Percentiles rank a stretch among this genome's conserved stretches.
Conservation (phyloP, 495 filamentous ascomycete genomes). For the Neurospora sp. region DNA sequence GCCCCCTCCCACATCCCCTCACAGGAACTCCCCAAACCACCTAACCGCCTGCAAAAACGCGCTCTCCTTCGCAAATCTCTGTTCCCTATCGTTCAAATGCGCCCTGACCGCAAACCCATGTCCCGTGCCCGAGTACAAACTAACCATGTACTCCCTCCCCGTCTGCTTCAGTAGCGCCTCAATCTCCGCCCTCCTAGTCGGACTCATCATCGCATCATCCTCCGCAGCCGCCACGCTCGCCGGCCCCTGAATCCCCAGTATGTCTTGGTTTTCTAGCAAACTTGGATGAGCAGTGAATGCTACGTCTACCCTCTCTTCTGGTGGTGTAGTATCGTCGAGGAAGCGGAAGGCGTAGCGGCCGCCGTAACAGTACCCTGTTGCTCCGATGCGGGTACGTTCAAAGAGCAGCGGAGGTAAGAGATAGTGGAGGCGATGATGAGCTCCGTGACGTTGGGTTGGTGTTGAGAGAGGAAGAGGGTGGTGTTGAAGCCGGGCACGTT, state of each 20-base stretch:
- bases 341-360: slow-evolving; percentile 35
- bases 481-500: slow-evolving; percentile 47
- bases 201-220: slow-evolving; percentile 51
- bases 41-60: slow-evolving; percentile 62
- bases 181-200: slow-evolving; percentile 47
- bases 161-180: slow-evolving; percentile 26
- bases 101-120: slow-evolving; percentile 62
- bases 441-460: slow-evolving; percentile 46
- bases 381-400: slow-evolving; percentile 54
- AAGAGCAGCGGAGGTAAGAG: slow-evolving; percentile 44
- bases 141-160: slow-evolving; percentile 49
- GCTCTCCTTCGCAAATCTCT: slow-evolving; percentile 67
- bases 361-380: slow-evolving; percentile 56
- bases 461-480: slow-evolving; percentile 42
- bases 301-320: slow-evolving; percentile 42
- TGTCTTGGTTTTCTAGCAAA: slow-evolving; percentile 53
- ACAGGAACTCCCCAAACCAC: slow-evolving; percentile 50
- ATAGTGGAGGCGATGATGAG: slow-evolving; percentile 52
- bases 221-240: slow-evolving; percentile 65
- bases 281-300: slow-evolving; percentile 64
- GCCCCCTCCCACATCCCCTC: neutral
- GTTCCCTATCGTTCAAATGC: slow-evolving; percentile 44
- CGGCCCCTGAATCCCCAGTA: slow-evolving; percentile 51
- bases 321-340: slow-evolving; percentile 2
- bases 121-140: slow-evolving; percentile 51